phyloP scores from a whole-genome alignment of 2,329 filamentous ascomycete species.

The Alternaria rosae region DNA sequence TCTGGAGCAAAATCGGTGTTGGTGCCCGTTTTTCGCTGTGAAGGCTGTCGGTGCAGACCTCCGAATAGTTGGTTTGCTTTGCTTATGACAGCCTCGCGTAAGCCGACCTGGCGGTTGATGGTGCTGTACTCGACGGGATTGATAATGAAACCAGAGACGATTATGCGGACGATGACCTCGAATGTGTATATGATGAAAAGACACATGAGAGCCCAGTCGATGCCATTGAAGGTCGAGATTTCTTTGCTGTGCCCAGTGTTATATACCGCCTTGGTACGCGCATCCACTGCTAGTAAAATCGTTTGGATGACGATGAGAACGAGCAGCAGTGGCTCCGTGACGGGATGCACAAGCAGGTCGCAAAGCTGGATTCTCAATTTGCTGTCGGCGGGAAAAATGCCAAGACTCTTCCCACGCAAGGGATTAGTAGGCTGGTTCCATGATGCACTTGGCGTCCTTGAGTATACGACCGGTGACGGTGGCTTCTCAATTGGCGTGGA shows the following conservation, averaged over 20 bases:
- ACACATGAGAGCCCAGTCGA: slow-evolving; percentile 81
- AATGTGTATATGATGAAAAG: slow-evolving; percentile 91
- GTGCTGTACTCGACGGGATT: slow-evolving; percentile 94
- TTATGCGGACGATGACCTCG: slow-evolving; percentile 80
- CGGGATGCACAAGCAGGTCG: slow-evolving; percentile 83
- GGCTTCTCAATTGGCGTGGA: slow-evolving; percentile 49
- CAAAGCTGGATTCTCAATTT: slow-evolving; percentile 76
- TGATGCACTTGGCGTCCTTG: slow-evolving; percentile 49
- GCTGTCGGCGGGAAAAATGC: slow-evolving; percentile 83
- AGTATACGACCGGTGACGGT: slow-evolving; percentile 39
- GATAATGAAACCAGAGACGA: slow-evolving; percentile 91
- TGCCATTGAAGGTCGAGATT: slow-evolving; percentile 70
- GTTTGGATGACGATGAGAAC: slow-evolving; percentile 88
- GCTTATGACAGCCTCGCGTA: slow-evolving; percentile 75
- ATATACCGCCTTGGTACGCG: slow-evolving; percentile 73
- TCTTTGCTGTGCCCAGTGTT: slow-evolving; percentile 59
- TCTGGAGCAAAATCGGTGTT: slow-evolving; percentile 40
- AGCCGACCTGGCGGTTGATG: slow-evolving; percentile 77
- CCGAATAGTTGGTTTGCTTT: slow-evolving; percentile 79
- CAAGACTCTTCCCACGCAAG: slow-evolving; percentile 83
- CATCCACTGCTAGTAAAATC: slow-evolving; percentile 84
- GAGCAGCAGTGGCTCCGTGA: slow-evolving; percentile 85
- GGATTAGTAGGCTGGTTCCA: slow-evolving; percentile 68
- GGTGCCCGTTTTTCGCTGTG: slow-evolving; percentile 61
- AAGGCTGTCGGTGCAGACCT: slow-evolving; percentile 77